Evolutionary conservation across 257 asterid species (phyloP), one percentile per base, ranked within the genome.

Genomic region (Gardenia jasminoides): DNA sequence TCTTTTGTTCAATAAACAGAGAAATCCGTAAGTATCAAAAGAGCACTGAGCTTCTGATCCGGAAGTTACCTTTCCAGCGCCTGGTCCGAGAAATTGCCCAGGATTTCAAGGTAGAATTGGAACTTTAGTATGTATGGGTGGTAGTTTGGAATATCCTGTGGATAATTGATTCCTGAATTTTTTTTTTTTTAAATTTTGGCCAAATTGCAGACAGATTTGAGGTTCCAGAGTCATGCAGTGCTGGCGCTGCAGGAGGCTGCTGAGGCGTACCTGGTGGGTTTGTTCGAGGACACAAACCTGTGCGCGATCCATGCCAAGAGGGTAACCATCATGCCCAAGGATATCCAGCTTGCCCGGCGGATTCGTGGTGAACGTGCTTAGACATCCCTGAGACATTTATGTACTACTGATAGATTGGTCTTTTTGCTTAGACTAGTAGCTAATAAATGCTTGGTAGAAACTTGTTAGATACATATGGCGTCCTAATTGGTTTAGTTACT

Each of bases 301-400:
- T 92, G 97, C 65, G 97, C 95, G 2, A 91, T 91, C 66, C 96
- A 91, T 54, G 96, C 96, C 0, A 91, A 89, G 91, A 88, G 94
- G 83, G 96, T 91, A 0, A 91, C 94, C 0, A 91, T 91, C 72
- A 91, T 91, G 96, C 94, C 94, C 9, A 91, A 91, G 86, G 97
- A 92, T 61, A 89, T 92, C 58, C 97, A 92, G 82, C 83, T 92
- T 70, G 96, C 97, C 0, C 84, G 96, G 75, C 90, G 97, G 1
- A 92, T 92, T 69, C 94, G 97, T 4, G 97, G 97, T 19, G 97
- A 92, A 66, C 92, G 97, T 74, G 97, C 97, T 72, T 90, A 76
- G 24, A 7, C 48, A 44, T 10, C 48, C 48, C 7, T 0, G 48
- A 6, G 4, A 36, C 41, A 36, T 36, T 36, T 36, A 36, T 36